These are phyloP conservation scores for Neurospora sp. DNA, from an alignment of 495 filamentous ascomycete species.

Conservation along the genomic window DNA sequence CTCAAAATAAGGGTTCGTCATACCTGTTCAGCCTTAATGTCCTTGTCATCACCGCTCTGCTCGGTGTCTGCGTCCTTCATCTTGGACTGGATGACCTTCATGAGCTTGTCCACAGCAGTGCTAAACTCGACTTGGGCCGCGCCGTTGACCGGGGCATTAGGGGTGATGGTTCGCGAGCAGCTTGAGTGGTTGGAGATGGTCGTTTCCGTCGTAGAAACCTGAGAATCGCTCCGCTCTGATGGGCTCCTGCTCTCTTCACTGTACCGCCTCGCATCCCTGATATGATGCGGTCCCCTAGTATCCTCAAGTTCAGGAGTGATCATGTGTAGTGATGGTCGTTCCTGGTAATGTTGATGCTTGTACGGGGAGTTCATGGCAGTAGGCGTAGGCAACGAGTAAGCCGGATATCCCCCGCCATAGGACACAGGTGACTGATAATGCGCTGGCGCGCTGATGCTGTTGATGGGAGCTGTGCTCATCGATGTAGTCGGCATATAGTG, in stretches of 20 bases:
- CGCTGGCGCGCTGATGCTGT: conserved; percentile 24
- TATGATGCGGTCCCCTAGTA: conserved; percentile 3
- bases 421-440: conserved; percentile 19
- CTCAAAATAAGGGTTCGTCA: neutral
- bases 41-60: neutral
- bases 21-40: conserved; percentile 7
- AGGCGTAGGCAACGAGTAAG: conserved; percentile 22
- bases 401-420: conserved; percentile 20
- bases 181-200: conserved; percentile 5
- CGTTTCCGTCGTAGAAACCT: conserved; percentile 8
- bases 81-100: conserved; percentile 84
- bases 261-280: conserved; percentile 6
- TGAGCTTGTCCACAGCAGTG: conserved; percentile 80
- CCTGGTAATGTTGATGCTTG: conserved; percentile 25
- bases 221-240: conserved; percentile 30
- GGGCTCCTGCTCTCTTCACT: conserved; percentile 21
- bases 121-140: conserved; percentile 48
- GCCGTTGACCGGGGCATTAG: conserved; percentile 16
- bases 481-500: conserved; percentile 26
- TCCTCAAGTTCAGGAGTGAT: conserved; percentile 4
- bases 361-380: conserved; percentile 16
- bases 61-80: conserved; percentile 4
- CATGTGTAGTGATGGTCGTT: conserved; percentile 18
- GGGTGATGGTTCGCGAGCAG: conserved; percentile 14
- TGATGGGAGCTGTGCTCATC: conserved; percentile 25